These are phyloP conservation scores for Septoria petroselini DNA, from an alignment of 2,329 filamentous ascomycete species.

Conservation along the genomic window DNA sequence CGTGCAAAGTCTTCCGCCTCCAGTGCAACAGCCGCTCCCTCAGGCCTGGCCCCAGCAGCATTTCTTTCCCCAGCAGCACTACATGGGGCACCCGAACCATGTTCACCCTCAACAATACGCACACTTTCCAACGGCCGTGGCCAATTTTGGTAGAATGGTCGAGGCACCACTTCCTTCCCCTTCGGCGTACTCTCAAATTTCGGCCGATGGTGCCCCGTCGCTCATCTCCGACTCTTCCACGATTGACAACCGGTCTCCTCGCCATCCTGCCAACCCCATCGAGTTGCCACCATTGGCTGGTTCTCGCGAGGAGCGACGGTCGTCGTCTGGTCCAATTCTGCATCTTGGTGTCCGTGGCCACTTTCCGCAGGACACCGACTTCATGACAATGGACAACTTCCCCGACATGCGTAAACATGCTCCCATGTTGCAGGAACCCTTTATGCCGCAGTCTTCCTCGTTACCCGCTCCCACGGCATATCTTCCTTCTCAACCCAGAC, in stretches of 20 bases:
- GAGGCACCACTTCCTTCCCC: constrained; percentile 64
- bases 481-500: constrained; percentile 29
- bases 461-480: constrained; percentile 28
- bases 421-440: constrained; percentile 38
- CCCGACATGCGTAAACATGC: constrained; percentile 31
- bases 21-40: constrained; percentile 31
- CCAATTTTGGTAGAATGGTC: constrained; percentile 35
- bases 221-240: constrained; percentile 64
- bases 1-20: constrained; percentile 27
- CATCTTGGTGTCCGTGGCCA: constrained; percentile 38
- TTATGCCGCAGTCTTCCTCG: constrained; percentile 33
- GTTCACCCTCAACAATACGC: constrained; percentile 34
- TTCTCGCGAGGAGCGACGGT: constrained; percentile 32
- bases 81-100: constrained; percentile 26
- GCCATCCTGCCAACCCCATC: constrained; percentile 42
- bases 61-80: constrained; percentile 28
- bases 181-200: constrained; percentile 60
- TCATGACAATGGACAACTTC: constrained; percentile 34
- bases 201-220: constrained; percentile 63
- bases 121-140: constrained; percentile 32
- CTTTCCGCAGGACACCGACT: constrained; percentile 36
- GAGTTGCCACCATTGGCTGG: constrained; percentile 43
- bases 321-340: constrained; percentile 36
- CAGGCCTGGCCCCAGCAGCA: constrained; percentile 26
- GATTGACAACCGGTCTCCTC: constrained; percentile 46